Evolutionary conservation across 1,284 basidiomycete genomes (phyloP).

Genomic region (Schizophyllum amplum): DNA sequence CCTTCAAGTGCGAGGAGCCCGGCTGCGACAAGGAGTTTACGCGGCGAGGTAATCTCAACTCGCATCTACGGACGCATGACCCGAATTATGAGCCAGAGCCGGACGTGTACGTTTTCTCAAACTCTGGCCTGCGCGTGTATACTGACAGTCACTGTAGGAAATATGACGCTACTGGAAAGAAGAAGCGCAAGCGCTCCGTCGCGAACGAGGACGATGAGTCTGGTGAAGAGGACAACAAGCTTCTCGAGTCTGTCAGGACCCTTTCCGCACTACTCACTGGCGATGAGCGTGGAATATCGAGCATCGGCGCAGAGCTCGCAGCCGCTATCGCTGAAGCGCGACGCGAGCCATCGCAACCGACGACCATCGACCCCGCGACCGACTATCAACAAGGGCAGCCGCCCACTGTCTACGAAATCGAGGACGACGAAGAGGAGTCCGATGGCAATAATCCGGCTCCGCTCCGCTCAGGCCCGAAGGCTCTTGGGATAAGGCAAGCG

Average conservation of each 20-base stretch:
- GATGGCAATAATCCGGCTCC: not conserved
- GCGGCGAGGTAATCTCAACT: conserved; percentile 68
- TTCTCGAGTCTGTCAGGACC: conserved; percentile 63
- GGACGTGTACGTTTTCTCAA: conserved; percentile 49
- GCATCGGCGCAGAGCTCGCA: conserved; percentile 66
- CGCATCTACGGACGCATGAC: conserved; percentile 79
- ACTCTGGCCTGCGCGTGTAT: conserved; percentile 5
- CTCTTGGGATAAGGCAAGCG: conserved; percentile 15
- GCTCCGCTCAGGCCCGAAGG: not conserved
- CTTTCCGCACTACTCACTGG: conserved; percentile 59
- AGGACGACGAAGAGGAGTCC: conserved; percentile 48
- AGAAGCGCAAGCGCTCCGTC: conserved; percentile 35
- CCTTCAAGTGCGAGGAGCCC: conserved; percentile 73
- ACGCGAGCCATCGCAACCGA: not conserved
- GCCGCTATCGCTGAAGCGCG: conserved; percentile 46
- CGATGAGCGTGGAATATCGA: conserved; percentile 46
- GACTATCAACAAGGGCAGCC: no score
- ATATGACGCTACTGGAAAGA: conserved; percentile 70
- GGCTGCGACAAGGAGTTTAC: conserved; percentile 82
- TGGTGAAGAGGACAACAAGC: conserved; percentile 37
- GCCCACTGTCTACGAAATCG: conserved; percentile 42
- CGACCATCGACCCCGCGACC: no score
- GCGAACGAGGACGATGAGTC: conserved; percentile 29
- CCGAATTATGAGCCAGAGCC: conserved; percentile 76
- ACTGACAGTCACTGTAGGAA: conserved; percentile 35